Conservation (phyloP, 2,329 filamentous ascomycete species). For the Pseudopithomyces maydicus region DNA sequence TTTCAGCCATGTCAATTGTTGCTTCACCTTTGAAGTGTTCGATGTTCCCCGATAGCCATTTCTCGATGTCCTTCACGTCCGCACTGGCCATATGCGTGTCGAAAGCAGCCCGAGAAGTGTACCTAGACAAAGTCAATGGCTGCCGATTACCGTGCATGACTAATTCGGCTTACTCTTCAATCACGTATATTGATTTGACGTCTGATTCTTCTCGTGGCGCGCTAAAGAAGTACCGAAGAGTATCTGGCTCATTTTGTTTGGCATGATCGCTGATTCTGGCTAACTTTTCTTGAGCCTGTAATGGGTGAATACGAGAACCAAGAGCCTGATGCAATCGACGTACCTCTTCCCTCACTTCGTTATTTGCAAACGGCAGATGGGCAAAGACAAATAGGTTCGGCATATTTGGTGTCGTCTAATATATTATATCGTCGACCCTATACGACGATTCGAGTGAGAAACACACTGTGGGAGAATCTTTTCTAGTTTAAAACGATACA, state of each 20-base stretch:
- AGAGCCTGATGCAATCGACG: not conserved
- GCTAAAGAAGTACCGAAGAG: slow-evolving; percentile 16
- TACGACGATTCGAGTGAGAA: not conserved
- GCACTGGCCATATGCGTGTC: slow-evolving; percentile 24
- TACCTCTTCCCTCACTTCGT: slow-evolving; percentile 14
- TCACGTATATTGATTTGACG: slow-evolving; percentile 18
- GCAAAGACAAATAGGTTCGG: slow-evolving; percentile 16
- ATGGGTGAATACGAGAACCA: not conserved
- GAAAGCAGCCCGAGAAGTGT: slow-evolving; percentile 21
- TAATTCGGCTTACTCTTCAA: slow-evolving; percentile 21
- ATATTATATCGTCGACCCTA: not conserved
- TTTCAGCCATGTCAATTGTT: slow-evolving; percentile 15
- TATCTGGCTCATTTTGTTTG: slow-evolving; percentile 18
- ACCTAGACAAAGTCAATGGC: slow-evolving; percentile 12
- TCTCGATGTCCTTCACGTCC: slow-evolving; percentile 15
- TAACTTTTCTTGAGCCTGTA: slow-evolving; percentile 17
- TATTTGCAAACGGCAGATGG: slow-evolving; percentile 11
- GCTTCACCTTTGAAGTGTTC: slow-evolving; percentile 14
- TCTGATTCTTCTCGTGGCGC: slow-evolving; percentile 16
- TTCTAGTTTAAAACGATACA: too few species aligned
- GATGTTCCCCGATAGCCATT: slow-evolving; percentile 10
- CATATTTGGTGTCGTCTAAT: slow-evolving; percentile 6
- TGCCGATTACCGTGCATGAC: not conserved
- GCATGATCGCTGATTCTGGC: slow-evolving; percentile 13
- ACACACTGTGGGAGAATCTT: not conserved